Evolutionary conservation across 1,284 basidiomycete species (phyloP), one percentile per base, ranked within the genome.

Genomic region (Ustilago tritici): DNA sequence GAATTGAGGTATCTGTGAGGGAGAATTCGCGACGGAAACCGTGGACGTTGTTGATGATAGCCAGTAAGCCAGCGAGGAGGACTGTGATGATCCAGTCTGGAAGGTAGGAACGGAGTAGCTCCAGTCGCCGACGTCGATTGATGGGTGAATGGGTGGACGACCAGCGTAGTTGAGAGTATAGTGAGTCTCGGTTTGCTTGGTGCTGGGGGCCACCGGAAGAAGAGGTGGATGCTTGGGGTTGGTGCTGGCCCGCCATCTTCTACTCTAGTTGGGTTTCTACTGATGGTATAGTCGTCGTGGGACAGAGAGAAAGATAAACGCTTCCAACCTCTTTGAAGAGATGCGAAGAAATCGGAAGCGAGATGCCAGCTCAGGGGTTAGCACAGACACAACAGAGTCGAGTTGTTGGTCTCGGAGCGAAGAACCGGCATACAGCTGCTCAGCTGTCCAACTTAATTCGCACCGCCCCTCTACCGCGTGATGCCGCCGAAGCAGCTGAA

Each of bases 1-100:
- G 87, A 53, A 88, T 87, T 89, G 93, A 91, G 12, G 91, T 91
- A 86, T 83, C 80, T 2, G 67, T 77, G 2, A 84, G 63, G 9
- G 65, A 71, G 65, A 83, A 85, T 46, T 76, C 90, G 62, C 95
- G 89, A 80, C 92, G 90, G 87, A 92, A 96, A 5, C 95, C 95
- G 54, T 91, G 88, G 2, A 94, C 89, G 31, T 89, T 88, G 82
- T 94, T 90, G 60, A 81, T 89, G 82, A 91, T 91, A 83, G 94
- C 92, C 1, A 90, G 79, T 1, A 88, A 89, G 59, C 93, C 94
- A 76, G 79, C 67, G 15, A 53, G 69, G 7, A 76, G 28, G 46
- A 68, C 34, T 35, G 81, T 82, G 60, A 81, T 67, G 58, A 84
- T 66, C 85, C 85, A 86, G 52, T 86, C 85, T 40, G 78, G 65